Evolutionary conservation across 2,329 filamentous ascomycete species (phyloP), one percentile per base, ranked within the genome.

Genomic region (Cercospora sojina): DNA sequence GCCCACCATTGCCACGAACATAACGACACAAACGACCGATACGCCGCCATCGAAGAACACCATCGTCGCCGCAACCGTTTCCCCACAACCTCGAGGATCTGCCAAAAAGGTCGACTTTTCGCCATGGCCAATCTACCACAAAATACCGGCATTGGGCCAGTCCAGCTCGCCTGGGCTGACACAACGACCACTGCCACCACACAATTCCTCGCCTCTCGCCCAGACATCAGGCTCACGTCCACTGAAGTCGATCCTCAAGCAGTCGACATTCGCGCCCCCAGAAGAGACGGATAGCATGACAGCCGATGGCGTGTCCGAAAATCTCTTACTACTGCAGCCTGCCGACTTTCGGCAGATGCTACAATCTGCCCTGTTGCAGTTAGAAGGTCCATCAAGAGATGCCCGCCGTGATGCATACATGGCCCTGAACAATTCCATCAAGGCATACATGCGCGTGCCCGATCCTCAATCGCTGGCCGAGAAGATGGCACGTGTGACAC

Each of bases 341-440:
- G 82, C 85, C 53, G 89, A 86, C 43, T 88, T 97, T 65, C 85
- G 86, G 70, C 88, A 88, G 72, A 95, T 97, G 89, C 81, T 98
- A 70, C 91, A 96, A 72, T 96, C 92, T 0, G 88, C 92, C 5
- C 85, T 92, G 38, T 89, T 91, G 78, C 91, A 95, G 79, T 85
- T 99, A 57, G 91, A 90, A 41, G 88, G 91, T 23, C 83, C 87
- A 31, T 90, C 93, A 71, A 85, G 90, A 62, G 86, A 88, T 65
- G 88, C 87, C 12, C 90, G 90, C 71, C 79, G 95, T 32, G 95
- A 99, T 80, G 92, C 93, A 58, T 98, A 99, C 75, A 88, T 89
- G 76, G 90, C 90, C 74, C 83, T 99, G 53, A 87, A 90, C 32
- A 86, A 88, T 35, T 88, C 90, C 3, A 82, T 97, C 72, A 91